Evolutionary conservation across 1,284 basidiomycete genomes (phyloP), one percentile per base, ranked within the genome.

Genomic region (Sanghuangporus weigelae): DNA sequence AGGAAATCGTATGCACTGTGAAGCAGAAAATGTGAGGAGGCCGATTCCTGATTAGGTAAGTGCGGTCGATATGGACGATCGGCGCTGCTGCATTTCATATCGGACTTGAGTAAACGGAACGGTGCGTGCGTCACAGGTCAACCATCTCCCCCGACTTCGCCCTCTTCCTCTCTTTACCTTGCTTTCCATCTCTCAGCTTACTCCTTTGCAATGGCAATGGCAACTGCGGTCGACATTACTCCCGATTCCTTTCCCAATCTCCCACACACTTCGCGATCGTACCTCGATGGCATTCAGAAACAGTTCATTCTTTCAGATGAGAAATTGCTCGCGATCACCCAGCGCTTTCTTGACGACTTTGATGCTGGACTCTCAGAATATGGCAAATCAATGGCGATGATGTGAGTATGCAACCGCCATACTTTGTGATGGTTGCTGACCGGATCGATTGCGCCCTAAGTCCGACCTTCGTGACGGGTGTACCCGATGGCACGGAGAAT

Each of bases 401-500:
- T 96, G 90, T 90, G 69, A 66, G 83, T 73, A 10, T 19, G 16
- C 44, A 46, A 16, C 21, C 44, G 16, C 44, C 16, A 48, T 1
- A 46, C 38, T 58, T 49, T 36, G 57, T 54, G 6, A 35, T 7
- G 31, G 36, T 48, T 38, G 19, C 58, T 54, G 8, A 44, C 55
- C 56, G 60, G 69, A 42, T 72, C 59, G 61, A 42, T 12, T 59
- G 62, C 67, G 56, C 64, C 59, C 11, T 66, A 69, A 92, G 90
- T 70, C 95, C 95, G 11, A 90, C 92, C 14, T 98, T 93, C 75
- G 92, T 97, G 40, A 93, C 90, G 26, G 87, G 88, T 63, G 92
- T 96, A 26, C 96, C 96, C 54, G 83, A 95, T 74, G 96, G 95
- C 49, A 85, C 87, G 59, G 95, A 98, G 77, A 89, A 85, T 67